Conservation (phyloP, 768 basidiomycete species). For the Hygrophorus russula region DNA sequence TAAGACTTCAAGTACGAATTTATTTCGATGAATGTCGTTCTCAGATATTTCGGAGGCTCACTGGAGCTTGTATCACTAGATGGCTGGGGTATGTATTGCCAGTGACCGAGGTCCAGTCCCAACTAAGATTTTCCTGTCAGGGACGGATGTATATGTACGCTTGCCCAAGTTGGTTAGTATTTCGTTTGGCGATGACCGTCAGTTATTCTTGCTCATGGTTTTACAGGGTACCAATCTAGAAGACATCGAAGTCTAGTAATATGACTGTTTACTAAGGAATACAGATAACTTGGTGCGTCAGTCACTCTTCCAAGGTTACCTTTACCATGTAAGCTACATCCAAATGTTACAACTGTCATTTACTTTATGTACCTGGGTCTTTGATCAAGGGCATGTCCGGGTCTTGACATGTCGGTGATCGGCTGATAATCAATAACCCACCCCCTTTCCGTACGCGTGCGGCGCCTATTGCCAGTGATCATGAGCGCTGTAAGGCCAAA, state of each 20-base stretch:
- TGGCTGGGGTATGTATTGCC: conserved; percentile 57
- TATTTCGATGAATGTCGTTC: conserved; percentile 2
- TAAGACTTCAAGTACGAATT: not conserved
- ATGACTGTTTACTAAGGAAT: too few relatives aligned
- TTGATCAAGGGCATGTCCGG: too few relatives aligned
- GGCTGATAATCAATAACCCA: too few relatives aligned
- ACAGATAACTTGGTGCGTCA: too few relatives aligned
- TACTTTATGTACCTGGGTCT: too few relatives aligned
- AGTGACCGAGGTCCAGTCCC: not conserved
- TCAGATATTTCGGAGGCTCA: conserved; percentile 75
- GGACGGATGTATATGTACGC: conserved; percentile 74
- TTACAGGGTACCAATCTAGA: conserved; percentile 74
- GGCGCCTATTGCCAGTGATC: too few relatives aligned
- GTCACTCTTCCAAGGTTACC: too few relatives aligned
- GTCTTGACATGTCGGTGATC: too few relatives aligned
- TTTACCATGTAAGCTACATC: too few relatives aligned
- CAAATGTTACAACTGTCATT: too few relatives aligned
- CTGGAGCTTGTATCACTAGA: conserved; percentile 71
- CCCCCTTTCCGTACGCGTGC: too few relatives aligned
- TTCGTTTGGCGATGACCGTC: not conserved
- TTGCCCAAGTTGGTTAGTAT: conserved; percentile 65
- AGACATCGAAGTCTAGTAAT: conserved; percentile 68
- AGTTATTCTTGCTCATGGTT: not conserved
- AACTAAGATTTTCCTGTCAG: conserved; percentile 23
- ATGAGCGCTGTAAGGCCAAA: not conserved